phyloP scores from a whole-genome alignment of 345 rosid genomes.

The Triadica sebifera region DNA sequence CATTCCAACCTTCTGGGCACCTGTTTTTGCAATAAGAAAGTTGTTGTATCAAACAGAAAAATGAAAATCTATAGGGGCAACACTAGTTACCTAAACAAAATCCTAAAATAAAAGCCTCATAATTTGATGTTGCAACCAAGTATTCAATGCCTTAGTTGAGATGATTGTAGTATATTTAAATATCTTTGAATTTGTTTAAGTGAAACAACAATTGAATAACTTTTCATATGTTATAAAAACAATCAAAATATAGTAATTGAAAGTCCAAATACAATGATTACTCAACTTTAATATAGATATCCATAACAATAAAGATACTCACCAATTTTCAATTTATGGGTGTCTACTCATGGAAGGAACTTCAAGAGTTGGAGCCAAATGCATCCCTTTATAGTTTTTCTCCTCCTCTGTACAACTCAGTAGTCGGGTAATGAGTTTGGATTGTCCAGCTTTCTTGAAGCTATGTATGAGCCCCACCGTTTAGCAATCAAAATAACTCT shows the following conservation, averaged over 20 bases:
- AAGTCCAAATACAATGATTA: not conserved
- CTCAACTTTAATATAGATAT: not conserved
- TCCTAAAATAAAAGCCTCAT: not conserved
- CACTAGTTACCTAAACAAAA: not conserved
- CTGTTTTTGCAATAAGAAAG: not conserved
- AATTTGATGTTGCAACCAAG: not conserved
- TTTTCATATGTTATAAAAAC: not conserved
- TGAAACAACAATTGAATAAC: not conserved
- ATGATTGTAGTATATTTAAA: not conserved
- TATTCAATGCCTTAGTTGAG: not conserved
- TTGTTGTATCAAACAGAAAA: not conserved
- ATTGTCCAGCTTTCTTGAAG: constrained; percentile 80
- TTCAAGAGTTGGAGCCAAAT: constrained; percentile 90
- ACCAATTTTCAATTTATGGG: constrained; percentile 94
- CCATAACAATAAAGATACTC: constrained; percentile 4
- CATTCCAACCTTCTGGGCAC: too few species aligned
- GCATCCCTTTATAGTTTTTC: constrained; percentile 77
- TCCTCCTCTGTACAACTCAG: constrained; percentile 90
- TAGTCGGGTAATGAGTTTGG: constrained; percentile 88
- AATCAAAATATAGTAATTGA: not conserved
- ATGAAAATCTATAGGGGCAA: not conserved
- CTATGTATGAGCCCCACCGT: constrained; percentile 91
- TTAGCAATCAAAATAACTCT: constrained; percentile 96
- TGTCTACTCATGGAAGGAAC: constrained; percentile 94
- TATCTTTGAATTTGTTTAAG: not conserved